Conservation (phyloP, 257 asterid genomes). For the Fraxinus excelsior region DNA sequence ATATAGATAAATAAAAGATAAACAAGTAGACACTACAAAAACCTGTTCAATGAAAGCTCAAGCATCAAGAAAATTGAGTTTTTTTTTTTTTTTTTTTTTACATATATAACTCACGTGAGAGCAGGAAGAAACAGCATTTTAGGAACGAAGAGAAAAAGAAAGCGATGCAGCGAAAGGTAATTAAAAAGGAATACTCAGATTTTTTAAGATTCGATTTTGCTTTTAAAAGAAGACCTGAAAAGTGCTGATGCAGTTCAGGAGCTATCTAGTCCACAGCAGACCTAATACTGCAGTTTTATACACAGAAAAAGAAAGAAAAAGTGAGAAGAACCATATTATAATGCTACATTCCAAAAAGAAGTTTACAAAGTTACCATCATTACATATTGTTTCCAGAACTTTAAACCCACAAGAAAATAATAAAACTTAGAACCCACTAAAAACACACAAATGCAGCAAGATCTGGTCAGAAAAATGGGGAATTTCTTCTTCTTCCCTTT, state of each 20-base stretch:
- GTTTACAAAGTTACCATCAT: conserved; percentile 40
- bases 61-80: conserved; percentile 5
- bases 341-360: conserved; percentile 39
- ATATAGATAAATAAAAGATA: conserved; percentile 11
- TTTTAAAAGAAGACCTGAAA: conserved; percentile 30
- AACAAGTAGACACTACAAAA: conserved; percentile 16
- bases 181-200: conserved; percentile 13
- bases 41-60: conserved; percentile 20
- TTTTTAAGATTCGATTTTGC: conserved; percentile 32
- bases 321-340: background rate
- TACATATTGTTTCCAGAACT: conserved; percentile 25
- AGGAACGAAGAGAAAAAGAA: conserved; percentile 2
- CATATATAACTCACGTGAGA: conserved; percentile 1
- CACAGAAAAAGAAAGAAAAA: conserved; percentile 1
- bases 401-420: conserved; percentile 1
- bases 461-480: conserved; percentile 19
- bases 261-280: conserved; percentile 11
- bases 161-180: conserved; percentile 10
- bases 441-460: conserved; percentile 2
- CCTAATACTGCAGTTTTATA: background rate
- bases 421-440: background rate
- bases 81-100: background rate
- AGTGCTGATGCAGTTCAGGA: conserved; percentile 19
- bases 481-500: too few species aligned
- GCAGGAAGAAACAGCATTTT: too few species aligned